Base-by-base conservation (phyloP, 1,139 yeast species). In the Kazachstania sp. region DNA sequence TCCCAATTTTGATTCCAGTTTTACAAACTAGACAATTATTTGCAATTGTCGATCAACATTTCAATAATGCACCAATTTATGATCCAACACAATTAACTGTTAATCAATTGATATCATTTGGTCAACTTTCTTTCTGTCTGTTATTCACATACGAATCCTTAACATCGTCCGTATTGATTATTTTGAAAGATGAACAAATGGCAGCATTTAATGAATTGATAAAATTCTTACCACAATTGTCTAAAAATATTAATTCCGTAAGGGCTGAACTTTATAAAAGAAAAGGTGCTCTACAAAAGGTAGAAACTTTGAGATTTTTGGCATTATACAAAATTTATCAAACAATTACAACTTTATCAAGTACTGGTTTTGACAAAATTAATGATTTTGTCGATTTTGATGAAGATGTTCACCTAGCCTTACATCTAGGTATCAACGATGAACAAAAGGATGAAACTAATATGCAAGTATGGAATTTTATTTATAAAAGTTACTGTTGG, bases 401-500 rank as follows among this genome's bases (percentile, higher is more conserved):
- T 44, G 64, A 59, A 48, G 65, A 61, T 46, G 50, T 60, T 16
- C 55, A 58, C 39, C 41, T 56, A 42, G 62, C 61, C 15, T 42
- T 58, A 15, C 48, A 52, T 30, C 49, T 56, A 28, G 54, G 61
- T 2, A 46, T 60, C 26, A 60, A 60, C 39, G 58, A 56, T 45
- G 65, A 61, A 43, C 51, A 52, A 16, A 53, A 53, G 28, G 52
- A 59, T 42, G 55, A 54, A 31, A 38, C 49, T 20, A 39, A 45
- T 20, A 57, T 58, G 37, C 38, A 51, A 26, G 41, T 57, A 19
- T 61, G 64, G 64, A 60, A 61, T 45, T 59, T 57, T 39, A 59
- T 59, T 18, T 54, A 50, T 37, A 59, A 56, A 48, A 59, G 59
- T 41, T 61, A 60, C 39, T 54, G 55, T 37, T 57, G 61, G 59